A percentile compares a stretch with the other conserved stretches of the same genome.
phyloP scores from a whole-genome alignment of 768 basidiomycete species.

The Suillus spraguei region DNA sequence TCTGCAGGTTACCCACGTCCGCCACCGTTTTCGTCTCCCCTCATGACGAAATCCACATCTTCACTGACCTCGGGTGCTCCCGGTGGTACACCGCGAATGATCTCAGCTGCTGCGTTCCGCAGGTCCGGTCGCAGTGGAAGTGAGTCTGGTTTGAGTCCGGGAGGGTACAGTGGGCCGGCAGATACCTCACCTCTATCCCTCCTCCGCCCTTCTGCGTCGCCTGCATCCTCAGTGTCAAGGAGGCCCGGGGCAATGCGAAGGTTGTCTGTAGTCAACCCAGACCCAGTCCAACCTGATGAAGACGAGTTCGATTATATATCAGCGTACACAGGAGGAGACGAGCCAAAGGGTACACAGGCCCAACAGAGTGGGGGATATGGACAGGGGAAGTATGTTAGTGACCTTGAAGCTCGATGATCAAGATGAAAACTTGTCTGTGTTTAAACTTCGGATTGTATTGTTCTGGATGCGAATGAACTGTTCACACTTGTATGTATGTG shows the following conservation, averaged over 20 bases:
- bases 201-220: constrained; percentile 50
- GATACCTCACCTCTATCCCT: constrained; percentile 51
- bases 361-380: constrained; percentile 36
- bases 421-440: not conserved
- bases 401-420: constrained; percentile 37
- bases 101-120: constrained; percentile 77
- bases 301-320: constrained; percentile 61
- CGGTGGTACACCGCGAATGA: constrained; percentile 51
- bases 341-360: constrained; percentile 9
- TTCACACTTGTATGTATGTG: not conserved
- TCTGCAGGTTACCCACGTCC: constrained; percentile 40
- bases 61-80: constrained; percentile 34
- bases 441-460: not conserved
- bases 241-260: constrained; percentile 20
- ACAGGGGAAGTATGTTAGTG: constrained; percentile 48
- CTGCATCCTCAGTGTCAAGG: constrained; percentile 13
- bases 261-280: constrained; percentile 33
- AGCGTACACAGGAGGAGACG: constrained; percentile 45
- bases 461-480: not conserved
- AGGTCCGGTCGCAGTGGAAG: constrained; percentile 42
- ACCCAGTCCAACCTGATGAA: constrained; percentile 29
- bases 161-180: constrained; percentile 24
- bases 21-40: constrained; percentile 32
- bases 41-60: constrained; percentile 35
- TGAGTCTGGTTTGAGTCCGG: constrained; percentile 16